Evolutionary conservation across 495 filamentous ascomycete species (phyloP), one percentile per base, ranked within the genome.

Genomic region (Aspergillus bridgeri): DNA sequence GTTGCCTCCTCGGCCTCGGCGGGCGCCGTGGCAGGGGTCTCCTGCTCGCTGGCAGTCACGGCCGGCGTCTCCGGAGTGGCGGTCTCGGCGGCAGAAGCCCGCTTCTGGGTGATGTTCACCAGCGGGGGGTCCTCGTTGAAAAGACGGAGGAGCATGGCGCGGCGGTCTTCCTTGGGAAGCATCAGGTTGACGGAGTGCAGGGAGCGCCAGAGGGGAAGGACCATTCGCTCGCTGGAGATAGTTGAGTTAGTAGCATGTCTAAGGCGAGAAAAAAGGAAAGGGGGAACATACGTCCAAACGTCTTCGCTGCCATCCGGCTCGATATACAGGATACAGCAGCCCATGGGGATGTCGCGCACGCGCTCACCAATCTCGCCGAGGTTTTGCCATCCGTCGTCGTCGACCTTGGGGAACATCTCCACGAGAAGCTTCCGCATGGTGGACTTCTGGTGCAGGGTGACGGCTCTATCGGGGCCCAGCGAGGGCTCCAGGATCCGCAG

Each of bases 81-180:
- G 5, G 54, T 58, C 25, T 66, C 27, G 20, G 53, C 27, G 7
- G 44, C 66, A 3, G 53, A 59, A 46, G 74, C 65, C 48, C 74
- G 75, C 69, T 83, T 81, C 23, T 80, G 72, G 61, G 72, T 74
- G 17, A 66, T 68, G 64, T 77, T 79, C 51, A 75, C 51, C 17
- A 97, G 74, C 3, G 88, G 89, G 2, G 86, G 85, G 21, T 82
- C 81, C 58, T 97, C 92, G 64, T 96, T 92, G 75, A 86, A 98
- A 38, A 98, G 79, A 33, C 94, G 84, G 54, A 96, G 79, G 63
- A 97, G 78, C 89, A 97, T 93, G 7, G 93, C 94, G 33, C 83
- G 87, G 27, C 94, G 84, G 48, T 98, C 94, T 66, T 98, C 94
- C 75, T 98, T 98, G 51, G 91, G 91, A 61, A 97, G 76, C 94